Conservation (phyloP, 2,329 filamentous ascomycete species). For the Camptophora hylomeconis region DNA sequence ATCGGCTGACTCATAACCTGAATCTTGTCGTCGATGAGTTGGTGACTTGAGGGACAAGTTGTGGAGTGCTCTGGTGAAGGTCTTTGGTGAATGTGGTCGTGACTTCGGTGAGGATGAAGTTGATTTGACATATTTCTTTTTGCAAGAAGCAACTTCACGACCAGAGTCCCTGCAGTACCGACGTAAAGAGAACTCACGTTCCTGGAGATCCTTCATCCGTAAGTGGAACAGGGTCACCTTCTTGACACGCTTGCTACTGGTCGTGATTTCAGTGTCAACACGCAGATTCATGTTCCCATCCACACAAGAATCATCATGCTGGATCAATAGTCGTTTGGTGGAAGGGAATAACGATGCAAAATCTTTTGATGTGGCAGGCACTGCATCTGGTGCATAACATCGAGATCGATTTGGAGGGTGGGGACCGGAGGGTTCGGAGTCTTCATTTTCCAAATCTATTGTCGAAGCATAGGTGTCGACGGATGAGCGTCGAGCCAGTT, state of each 20-base stretch:
- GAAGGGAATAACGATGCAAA: conserved; percentile 84
- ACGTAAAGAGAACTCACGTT: conserved; percentile 77
- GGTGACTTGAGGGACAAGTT: conserved; percentile 41
- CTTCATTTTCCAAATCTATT: conserved; percentile 48
- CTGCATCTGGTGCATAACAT: conserved; percentile 50
- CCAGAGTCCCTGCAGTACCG: conserved; percentile 89
- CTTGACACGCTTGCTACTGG: conserved; percentile 44
- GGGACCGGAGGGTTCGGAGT: conserved; percentile 14
- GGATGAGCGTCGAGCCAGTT: too few relatives aligned
- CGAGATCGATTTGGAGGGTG: conserved; percentile 36
- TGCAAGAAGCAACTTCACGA: conserved; percentile 78
- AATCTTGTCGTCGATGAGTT: conserved; percentile 43
- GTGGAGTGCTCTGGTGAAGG: conserved; percentile 46
- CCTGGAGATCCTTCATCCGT: conserved; percentile 81
- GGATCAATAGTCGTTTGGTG: conserved; percentile 63
- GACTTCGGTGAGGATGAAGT: conserved; percentile 18
- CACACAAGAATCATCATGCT: conserved; percentile 76
- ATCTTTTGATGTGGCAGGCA: conserved; percentile 65
- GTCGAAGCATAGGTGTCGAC: conserved; percentile 72
- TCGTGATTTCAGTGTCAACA: conserved; percentile 60
- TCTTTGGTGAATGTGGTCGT: conserved; percentile 24
- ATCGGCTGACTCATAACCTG: conserved; percentile 40
- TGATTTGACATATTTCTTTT: conserved; percentile 53
- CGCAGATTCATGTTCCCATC: conserved; percentile 97
- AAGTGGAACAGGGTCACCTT: conserved; percentile 79